Evolutionary conservation across 2,329 filamentous ascomycete species (phyloP).

Genomic region (Mycocentrospora acerina): DNA sequence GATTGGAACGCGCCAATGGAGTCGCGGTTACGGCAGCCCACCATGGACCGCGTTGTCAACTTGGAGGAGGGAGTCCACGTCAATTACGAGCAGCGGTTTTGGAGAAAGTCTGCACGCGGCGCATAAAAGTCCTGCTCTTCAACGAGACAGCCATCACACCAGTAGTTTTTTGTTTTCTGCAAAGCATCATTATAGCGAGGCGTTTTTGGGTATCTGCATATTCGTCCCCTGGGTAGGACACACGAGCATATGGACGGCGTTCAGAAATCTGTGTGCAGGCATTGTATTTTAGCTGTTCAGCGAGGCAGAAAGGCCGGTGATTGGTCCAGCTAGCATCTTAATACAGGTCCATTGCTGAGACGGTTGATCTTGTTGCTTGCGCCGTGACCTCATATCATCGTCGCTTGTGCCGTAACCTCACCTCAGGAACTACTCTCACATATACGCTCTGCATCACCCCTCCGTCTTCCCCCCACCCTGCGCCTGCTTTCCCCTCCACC

Average conservation of each 20-base stretch:
- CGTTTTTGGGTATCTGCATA: constrained; percentile 38
- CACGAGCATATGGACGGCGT: constrained; percentile 26
- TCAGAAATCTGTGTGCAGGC: constrained; percentile 8
- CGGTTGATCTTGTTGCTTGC: no score
- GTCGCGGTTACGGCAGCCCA: constrained; percentile 30
- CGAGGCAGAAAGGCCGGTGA: background rate
- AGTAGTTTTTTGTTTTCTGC: constrained; percentile 6
- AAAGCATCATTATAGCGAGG: constrained; percentile 42
- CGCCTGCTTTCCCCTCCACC: constrained; percentile 39
- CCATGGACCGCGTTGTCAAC: constrained; percentile 30
- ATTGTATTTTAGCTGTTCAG: constrained; percentile 22
- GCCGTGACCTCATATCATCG: no score
- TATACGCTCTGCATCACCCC: background rate
- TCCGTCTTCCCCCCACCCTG: constrained; percentile 12
- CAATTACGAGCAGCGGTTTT: constrained; percentile 62
- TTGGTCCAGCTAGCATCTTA: background rate
- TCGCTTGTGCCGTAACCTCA: background rate
- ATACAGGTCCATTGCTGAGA: no score
- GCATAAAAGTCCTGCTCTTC: constrained; percentile 13
- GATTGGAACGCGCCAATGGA: constrained; percentile 21
- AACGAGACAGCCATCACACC: background rate
- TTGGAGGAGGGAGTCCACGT: constrained; percentile 50
- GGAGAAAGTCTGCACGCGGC: constrained; percentile 51
- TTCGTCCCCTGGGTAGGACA: constrained; percentile 14
- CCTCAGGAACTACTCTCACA: no score